phyloP scores from a whole-genome alignment of 2,329 filamentous ascomycete species.

The Xylariales sp. region DNA sequence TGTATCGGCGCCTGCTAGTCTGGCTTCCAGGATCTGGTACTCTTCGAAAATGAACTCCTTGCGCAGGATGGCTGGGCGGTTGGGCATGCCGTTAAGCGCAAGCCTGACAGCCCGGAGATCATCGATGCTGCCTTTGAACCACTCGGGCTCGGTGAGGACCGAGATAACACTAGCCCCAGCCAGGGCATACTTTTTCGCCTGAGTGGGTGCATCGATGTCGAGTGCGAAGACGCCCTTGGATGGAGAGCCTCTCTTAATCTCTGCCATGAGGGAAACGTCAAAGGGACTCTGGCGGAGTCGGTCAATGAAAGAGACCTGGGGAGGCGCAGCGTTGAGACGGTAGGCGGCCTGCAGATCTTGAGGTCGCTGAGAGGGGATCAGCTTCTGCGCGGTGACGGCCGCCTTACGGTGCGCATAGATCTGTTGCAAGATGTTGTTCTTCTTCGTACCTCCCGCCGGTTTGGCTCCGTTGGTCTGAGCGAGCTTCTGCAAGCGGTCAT shows the following conservation, averaged over 20 bases:
- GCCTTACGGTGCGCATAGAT: constrained; percentile 82
- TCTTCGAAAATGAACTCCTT: constrained; percentile 99
- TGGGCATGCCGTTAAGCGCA: constrained; percentile 85
- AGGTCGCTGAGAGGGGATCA: constrained; percentile 77
- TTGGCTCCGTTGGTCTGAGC: constrained; percentile 21
- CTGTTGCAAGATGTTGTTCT: constrained; percentile 81
- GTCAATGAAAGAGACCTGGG: constrained; percentile 74
- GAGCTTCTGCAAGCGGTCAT: constrained; percentile 52
- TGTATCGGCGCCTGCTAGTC: constrained; percentile 89
- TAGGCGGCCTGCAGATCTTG: constrained; percentile 84
- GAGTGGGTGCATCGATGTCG: constrained; percentile 79
- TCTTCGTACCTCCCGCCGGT: constrained; percentile 42
- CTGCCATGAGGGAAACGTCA: constrained; percentile 89
- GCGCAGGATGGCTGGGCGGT: constrained; percentile 83
- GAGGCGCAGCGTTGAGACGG: constrained; percentile 77
- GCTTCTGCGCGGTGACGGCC: constrained; percentile 74
- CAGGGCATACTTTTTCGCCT: constrained; percentile 86
- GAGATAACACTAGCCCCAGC: constrained; percentile 96
- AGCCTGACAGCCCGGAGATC: constrained; percentile 84
- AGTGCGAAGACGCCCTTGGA: constrained; percentile 94
- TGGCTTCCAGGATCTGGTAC: constrained; percentile 94
- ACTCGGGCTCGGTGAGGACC: constrained; percentile 96
- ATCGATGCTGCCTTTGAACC: constrained; percentile 98
- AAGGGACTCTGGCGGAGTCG: constrained; percentile 79
- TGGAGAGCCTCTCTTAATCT: constrained; percentile 94